Percentiles rank a stretch among this genome's conserved stretches.
Conservation (phyloP, 1,284 basidiomycete species). For the Pascua guehoae region DNA sequence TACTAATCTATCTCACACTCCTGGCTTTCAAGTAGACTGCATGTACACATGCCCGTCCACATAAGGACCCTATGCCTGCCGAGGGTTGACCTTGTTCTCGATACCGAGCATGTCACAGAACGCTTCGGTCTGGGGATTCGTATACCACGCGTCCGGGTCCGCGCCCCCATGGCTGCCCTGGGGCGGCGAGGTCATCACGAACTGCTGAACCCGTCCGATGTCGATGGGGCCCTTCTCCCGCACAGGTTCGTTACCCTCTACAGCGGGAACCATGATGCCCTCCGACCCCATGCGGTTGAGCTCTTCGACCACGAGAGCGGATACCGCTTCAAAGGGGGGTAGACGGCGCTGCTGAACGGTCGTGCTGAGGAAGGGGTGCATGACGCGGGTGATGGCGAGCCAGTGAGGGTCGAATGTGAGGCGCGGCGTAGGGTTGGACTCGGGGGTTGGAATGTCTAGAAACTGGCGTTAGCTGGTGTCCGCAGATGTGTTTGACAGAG, state of each 20-base stretch:
- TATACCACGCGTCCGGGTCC: constrained; percentile 57
- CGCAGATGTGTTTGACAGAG: too few relatives aligned
- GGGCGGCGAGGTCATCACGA: constrained; percentile 68
- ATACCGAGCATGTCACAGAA: constrained; percentile 76
- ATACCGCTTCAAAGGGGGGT: constrained; percentile 59
- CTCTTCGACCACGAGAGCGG: constrained; percentile 61
- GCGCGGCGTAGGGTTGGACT: constrained; percentile 35
- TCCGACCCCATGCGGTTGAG: constrained; percentile 60
- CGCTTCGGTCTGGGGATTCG: constrained; percentile 84
- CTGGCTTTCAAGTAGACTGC: too few relatives aligned
- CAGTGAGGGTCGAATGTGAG: constrained; percentile 79
- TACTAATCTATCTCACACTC: too few relatives aligned
- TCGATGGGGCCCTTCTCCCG: constrained; percentile 37
- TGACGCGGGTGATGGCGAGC: constrained; percentile 85
- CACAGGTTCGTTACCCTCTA: constrained; percentile 33
- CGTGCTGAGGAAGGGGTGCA: constrained; percentile 69
- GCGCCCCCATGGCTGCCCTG: constrained; percentile 24
- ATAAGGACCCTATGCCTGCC: neutral
- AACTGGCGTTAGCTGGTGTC: constrained; percentile 55
- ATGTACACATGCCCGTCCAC: neutral
- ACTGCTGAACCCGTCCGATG: constrained; percentile 64
- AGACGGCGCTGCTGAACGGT: constrained; percentile 65
- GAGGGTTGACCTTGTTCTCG: constrained; percentile 69
- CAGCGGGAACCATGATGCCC: constrained; percentile 37
- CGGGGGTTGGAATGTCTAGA: constrained; percentile 58